Conservation (phyloP, 2,329 filamentous ascomycete genomes). For the Cylindrodendrum hubeiense region DNA sequence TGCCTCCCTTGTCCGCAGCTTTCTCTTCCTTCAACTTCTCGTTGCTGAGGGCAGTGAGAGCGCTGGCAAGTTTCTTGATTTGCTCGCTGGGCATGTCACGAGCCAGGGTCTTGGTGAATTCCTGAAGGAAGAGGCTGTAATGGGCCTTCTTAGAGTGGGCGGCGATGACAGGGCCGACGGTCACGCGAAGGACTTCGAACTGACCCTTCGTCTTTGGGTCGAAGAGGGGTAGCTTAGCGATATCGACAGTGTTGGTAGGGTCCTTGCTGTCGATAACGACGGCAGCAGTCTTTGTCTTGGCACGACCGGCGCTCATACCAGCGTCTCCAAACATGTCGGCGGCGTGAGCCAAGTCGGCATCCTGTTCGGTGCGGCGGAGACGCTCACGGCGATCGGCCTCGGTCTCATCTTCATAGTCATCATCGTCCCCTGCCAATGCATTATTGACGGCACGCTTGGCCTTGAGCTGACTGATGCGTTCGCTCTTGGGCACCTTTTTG, state of each 20-base stretch:
- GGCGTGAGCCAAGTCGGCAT: constrained; percentile 89
- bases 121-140: constrained; percentile 90
- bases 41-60: constrained; percentile 89
- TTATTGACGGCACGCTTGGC: constrained; percentile 67
- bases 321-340: constrained; percentile 89
- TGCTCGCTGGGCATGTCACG: constrained; percentile 92
- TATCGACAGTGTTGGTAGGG: constrained; percentile 83
- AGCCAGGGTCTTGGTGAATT: constrained; percentile 87
- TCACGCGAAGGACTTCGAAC: constrained; percentile 83
- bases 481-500: constrained; percentile 88
- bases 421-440: constrained; percentile 66
- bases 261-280: constrained; percentile 80
- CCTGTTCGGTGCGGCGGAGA: constrained; percentile 83
- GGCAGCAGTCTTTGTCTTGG: constrained; percentile 72
- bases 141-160: constrained; percentile 88
- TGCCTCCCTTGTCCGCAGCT: constrained; percentile 89
- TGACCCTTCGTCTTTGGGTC: constrained; percentile 89
- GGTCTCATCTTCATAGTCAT: constrained; percentile 76
- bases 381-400: constrained; percentile 80
- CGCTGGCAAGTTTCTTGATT: constrained; percentile 95
- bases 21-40: constrained; percentile 99
- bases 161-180: constrained; percentile 82
- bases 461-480: constrained; percentile 86
- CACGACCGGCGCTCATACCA: constrained; percentile 75
- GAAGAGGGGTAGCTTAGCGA: constrained; percentile 85